Base-by-base conservation (phyloP, 228 moss, liverwort and hornwort genomes). In the Sphagnum magellanicum region DNA sequence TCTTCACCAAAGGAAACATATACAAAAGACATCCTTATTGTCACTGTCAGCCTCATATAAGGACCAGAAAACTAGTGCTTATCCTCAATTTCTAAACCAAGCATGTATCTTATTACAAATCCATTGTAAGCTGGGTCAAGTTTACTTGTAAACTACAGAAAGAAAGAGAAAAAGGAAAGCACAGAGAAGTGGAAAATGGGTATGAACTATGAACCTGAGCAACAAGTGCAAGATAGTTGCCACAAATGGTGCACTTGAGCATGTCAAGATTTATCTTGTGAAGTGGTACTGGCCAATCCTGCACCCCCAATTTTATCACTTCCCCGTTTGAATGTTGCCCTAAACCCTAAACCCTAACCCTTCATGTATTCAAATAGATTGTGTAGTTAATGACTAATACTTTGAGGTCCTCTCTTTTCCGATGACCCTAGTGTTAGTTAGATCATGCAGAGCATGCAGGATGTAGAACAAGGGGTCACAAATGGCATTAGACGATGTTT, bases 231-330 rank as follows among this genome's bases (percentile, higher is more conserved):
- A 91, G 78, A 63, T 83, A 82, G 47, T 85, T 87, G 71, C 78
- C 90, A 79, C 97, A 97, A n/a, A 79, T 62, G 6, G 66, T 83
- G 76, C 97, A 97, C 81, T 76, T 90, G 15, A 93, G 81, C 77
- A 88, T 76, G 68, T 82, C 88, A 8, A 76, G 74, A 32, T 78
- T 75, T 11, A 89, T 79, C 67, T 87, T 78, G 63, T 84, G 76
- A 48, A 93, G 80, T 14, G 87, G 84, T 63, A 80, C 61, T 49
- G 97, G 97, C 93, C 89, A 93, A 83, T 97, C 97, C 77, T 91
- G 79, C 68, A 75, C 53, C 48, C 48, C 65, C 60, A 59, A 49
- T 62, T 62, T 62, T 62, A n/a, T 65, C 57, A 50, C 64, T 64
- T 64, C 58, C 51, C 16, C 63, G 50, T 60, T 62, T 58, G 59